Conservation (phyloP, 306 rosid species). For the Hippophae gyantsensis region DNA sequence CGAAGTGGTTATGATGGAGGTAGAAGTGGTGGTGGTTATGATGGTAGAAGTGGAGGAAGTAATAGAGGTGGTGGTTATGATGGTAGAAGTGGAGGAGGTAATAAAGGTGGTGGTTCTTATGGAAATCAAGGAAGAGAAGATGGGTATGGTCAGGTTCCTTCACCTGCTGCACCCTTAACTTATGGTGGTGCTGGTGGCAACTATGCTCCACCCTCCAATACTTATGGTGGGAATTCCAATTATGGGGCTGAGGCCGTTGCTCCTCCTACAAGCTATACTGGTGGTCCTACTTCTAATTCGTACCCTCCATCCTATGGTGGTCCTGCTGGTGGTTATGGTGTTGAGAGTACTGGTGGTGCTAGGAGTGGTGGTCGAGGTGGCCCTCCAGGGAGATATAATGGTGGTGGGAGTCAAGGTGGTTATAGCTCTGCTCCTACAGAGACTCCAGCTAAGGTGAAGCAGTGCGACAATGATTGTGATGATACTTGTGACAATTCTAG, state of each 20-base stretch:
- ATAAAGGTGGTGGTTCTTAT: slow-evolving; percentile 55
- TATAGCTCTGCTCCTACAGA: slow-evolving; percentile 56
- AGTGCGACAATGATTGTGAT: slow-evolving; percentile 78
- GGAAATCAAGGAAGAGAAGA: slow-evolving; percentile 61
- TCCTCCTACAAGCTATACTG: slow-evolving; percentile 79
- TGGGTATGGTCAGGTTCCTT: slow-evolving; percentile 62
- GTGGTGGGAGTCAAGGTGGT: slow-evolving; percentile 65
- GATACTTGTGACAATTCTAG: slow-evolving; percentile 91
- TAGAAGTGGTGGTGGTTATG: slow-evolving; percentile 20
- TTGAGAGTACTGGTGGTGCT: slow-evolving; percentile 38
- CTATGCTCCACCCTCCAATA: slow-evolving; percentile 43
- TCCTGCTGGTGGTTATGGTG: slow-evolving; percentile 51
- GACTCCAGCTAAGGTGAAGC: slow-evolving; percentile 65
- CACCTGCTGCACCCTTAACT: slow-evolving; percentile 40
- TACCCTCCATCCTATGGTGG: slow-evolving; percentile 88
- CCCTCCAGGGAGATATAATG: slow-evolving; percentile 41
- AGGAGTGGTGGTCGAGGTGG: slow-evolving; percentile 55
- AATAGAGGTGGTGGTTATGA: slow-evolving; percentile 22
- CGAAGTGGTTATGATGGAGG: slow-evolving; percentile 11
- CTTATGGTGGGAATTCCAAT: slow-evolving; percentile 45
- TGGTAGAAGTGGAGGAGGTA: slow-evolving; percentile 54
- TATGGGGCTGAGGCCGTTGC: slow-evolving; percentile 92
- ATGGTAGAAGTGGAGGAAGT: slow-evolving; percentile 46
- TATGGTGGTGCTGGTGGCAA: slow-evolving; percentile 57
- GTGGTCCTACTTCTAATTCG: slow-evolving; percentile 62